Evolutionary conservation across 306 rosid genomes (phyloP).

Genomic region (Casuarina glauca): DNA sequence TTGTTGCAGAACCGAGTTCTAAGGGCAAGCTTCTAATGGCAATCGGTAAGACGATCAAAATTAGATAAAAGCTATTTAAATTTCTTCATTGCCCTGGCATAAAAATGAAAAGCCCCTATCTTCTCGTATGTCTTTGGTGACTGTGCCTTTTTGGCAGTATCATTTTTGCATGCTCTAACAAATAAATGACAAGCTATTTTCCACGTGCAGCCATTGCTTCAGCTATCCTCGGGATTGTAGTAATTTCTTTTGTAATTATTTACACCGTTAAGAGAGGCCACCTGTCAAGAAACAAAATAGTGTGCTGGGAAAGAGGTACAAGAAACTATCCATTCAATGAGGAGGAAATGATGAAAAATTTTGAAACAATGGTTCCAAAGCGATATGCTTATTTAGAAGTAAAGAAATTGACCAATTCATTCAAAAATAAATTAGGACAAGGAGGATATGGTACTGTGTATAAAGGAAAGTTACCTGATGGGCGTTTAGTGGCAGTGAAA

Average conservation of each 20-base stretch:
- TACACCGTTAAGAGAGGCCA: neutral
- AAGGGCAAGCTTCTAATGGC: neutral
- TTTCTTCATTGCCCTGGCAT: neutral
- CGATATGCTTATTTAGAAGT: slow-evolving; percentile 21
- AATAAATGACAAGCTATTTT: neutral
- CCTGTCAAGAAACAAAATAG: neutral
- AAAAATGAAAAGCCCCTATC: neutral
- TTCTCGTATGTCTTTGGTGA: too few relatives aligned
- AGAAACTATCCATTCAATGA: neutral
- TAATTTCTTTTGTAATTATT: neutral
- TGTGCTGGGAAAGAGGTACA: neutral
- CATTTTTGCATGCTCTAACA: neutral
- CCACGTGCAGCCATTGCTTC: neutral
- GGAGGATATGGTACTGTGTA: slow-evolving; percentile 52
- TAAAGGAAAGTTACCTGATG: slow-evolving; percentile 35
- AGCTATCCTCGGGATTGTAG: neutral
- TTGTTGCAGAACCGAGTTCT: neutral
- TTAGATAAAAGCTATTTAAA: neutral
- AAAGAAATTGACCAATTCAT: slow-evolving; percentile 37
- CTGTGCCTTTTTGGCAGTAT: neutral
- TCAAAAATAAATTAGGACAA: slow-evolving; percentile 26
- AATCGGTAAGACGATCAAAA: neutral
- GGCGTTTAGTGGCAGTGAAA: slow-evolving; percentile 40
- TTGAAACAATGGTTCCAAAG: slow-evolving; percentile 21
- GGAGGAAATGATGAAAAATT: slow-evolving; percentile 2